These are phyloP conservation scores for Thielaviopsis punctulata DNA, from an alignment of 2,329 filamentous ascomycete genomes.

Conservation along the genomic window DNA sequence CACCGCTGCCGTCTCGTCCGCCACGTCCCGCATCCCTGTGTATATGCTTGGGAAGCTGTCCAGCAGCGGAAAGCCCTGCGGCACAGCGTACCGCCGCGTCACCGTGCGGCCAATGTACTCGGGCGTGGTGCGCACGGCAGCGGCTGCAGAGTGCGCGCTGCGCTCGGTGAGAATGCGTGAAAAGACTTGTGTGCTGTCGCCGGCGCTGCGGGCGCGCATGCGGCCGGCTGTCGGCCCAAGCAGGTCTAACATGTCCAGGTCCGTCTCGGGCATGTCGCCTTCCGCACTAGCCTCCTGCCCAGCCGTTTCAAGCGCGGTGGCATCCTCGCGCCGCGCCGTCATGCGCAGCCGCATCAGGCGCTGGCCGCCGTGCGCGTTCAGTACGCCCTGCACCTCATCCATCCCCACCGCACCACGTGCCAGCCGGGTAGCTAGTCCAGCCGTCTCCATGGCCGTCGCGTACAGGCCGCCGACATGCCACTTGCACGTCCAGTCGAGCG, in stretches of 20 bases:
- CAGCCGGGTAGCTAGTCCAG: constrained; percentile 60
- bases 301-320: background rate
- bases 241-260: constrained; percentile 13
- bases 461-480: constrained; percentile 80
- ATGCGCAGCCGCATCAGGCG: constrained; percentile 61
- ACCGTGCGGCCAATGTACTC: constrained; percentile 6
- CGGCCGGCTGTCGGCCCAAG: background rate
- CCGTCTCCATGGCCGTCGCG: constrained; percentile 58
- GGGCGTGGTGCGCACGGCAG: background rate
- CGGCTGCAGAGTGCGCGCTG: background rate
- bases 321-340: constrained; percentile 21
- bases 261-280: constrained; percentile 15
- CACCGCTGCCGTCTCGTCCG: constrained; percentile 24
- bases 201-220: background rate
- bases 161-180: constrained; percentile 3
- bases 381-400: constrained; percentile 42
- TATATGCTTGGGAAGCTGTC: constrained; percentile 76
- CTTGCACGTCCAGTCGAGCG: constrained; percentile 42
- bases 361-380: constrained; percentile 65
- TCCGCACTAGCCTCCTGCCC: constrained; percentile 14
- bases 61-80: constrained; percentile 55
- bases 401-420: constrained; percentile 28
- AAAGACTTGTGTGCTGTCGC: background rate
- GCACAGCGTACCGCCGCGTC: constrained; percentile 26
- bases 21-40: constrained; percentile 17